Evolutionary conservation across 1,139 yeast genomes (phyloP).

Genomic region (Protomyces macrosporus): DNA sequence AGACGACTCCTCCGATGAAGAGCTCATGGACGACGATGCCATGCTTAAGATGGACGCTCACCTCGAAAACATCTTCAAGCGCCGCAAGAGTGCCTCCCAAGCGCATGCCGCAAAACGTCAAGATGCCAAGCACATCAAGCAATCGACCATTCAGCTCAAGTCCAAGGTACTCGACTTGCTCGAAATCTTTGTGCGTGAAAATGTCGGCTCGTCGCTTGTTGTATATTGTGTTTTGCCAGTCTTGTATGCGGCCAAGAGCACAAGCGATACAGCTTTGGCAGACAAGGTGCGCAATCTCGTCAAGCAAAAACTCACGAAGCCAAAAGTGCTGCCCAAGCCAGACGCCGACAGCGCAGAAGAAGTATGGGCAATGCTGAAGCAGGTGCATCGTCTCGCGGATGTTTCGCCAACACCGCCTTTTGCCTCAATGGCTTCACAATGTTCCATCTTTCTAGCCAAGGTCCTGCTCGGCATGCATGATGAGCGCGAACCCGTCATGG

Average conservation of each 20-base stretch:
- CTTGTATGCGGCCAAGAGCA: slow-evolving; percentile 55
- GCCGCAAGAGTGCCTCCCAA: slow-evolving; percentile 34
- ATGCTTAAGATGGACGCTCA: slow-evolving; percentile 94
- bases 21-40: slow-evolving; percentile 88
- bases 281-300: slow-evolving; percentile 69
- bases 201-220: slow-evolving; percentile 45
- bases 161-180: slow-evolving; percentile 70
- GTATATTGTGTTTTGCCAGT: slow-evolving; percentile 55
- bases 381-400: slow-evolving; percentile 44
- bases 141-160: slow-evolving; percentile 69
- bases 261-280: slow-evolving; percentile 65
- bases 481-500: slow-evolving; percentile 28
- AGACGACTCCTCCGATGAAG: slow-evolving; percentile 42
- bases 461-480: slow-evolving; percentile 39
- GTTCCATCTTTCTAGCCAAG: slow-evolving; percentile 61
- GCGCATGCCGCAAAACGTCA: slow-evolving; percentile 33
- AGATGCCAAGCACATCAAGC: slow-evolving; percentile 46
- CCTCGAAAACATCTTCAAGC: slow-evolving; percentile 72
- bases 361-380: slow-evolving; percentile 32
- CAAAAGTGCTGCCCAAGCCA: neutral
- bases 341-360: slow-evolving; percentile 8
- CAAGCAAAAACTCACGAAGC: slow-evolving; percentile 50
- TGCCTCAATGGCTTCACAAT: slow-evolving; percentile 55
- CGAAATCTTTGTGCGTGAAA: slow-evolving; percentile 53
- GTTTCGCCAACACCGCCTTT: slow-evolving; percentile 49